These are phyloP conservation scores for Amanita jacksonii DNA, from an alignment of 768 basidiomycete species.

Conservation along the genomic window DNA sequence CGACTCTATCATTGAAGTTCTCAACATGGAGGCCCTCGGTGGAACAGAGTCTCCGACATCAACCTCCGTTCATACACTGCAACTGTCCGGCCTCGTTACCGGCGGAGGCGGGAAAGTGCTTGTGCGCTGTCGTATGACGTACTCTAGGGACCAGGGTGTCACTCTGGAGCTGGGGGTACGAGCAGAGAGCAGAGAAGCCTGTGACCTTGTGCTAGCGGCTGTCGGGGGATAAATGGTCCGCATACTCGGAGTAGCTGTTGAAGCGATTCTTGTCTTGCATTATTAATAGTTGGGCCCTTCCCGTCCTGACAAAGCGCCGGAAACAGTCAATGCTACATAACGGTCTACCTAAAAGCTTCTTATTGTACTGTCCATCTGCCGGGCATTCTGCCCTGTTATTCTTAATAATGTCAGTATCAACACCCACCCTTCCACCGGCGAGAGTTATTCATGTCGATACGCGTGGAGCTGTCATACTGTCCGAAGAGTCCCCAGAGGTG, in stretches of 20 bases:
- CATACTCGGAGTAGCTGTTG: no score
- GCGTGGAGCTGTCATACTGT: slow-evolving; percentile 84
- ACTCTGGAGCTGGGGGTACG: slow-evolving; percentile 87
- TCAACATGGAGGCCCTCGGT: slow-evolving; percentile 95
- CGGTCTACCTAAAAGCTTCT: neutral
- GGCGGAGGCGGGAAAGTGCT: slow-evolving; percentile 97
- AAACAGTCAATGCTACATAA: no score
- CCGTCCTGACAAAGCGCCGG: no score
- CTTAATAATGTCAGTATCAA: slow-evolving; percentile 30
- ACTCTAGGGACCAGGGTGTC: slow-evolving; percentile 80
- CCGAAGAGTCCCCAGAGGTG: slow-evolving; percentile 92
- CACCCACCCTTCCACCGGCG: slow-evolving; percentile 66
- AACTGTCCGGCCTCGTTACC: slow-evolving; percentile 81
- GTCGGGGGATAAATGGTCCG: slow-evolving; percentile 50
- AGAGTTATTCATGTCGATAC: slow-evolving; percentile 93
- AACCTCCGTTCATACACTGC: slow-evolving; percentile 86
- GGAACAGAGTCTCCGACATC: slow-evolving; percentile 80
- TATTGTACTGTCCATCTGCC: neutral
- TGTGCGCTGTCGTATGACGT: slow-evolving; percentile 93
- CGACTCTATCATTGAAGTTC: slow-evolving; percentile 90
- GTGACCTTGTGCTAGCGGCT: slow-evolving; percentile 81
- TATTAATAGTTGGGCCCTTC: slow-evolving; percentile 7
- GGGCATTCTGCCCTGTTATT: slow-evolving; percentile 4
- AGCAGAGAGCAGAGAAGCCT: slow-evolving; percentile 83
- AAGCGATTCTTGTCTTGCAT: no score